Evolutionary conservation across 2,329 filamentous ascomycete species (phyloP).

Genomic region (Hymenoscyphus linearis): DNA sequence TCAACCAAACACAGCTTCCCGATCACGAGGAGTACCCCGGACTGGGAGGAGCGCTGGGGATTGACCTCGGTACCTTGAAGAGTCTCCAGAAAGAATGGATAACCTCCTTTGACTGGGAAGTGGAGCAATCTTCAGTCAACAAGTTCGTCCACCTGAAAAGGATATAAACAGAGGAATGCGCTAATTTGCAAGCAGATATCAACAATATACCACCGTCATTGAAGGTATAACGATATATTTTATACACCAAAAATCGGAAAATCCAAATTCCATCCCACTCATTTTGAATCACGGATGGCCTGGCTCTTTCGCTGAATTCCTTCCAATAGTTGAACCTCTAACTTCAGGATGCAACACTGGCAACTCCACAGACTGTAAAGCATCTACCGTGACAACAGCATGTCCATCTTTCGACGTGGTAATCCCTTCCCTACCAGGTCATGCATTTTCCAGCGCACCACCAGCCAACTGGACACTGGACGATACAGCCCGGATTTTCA

Average conservation of each 20-base stretch:
- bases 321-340: constrained; percentile 11
- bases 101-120: background rate
- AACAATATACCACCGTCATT: constrained; percentile 33
- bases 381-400: too few species aligned
- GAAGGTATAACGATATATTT: constrained; percentile 24
- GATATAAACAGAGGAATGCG: background rate
- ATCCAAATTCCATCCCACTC: constrained; percentile 9
- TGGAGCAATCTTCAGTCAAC: background rate
- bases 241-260: constrained; percentile 11
- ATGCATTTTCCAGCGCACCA: constrained; percentile 12
- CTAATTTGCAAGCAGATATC: constrained; percentile 4
- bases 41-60: background rate
- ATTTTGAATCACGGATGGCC: constrained; percentile 16
- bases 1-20: background rate
- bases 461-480: constrained; percentile 6
- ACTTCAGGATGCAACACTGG: background rate
- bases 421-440: constrained; percentile 16
- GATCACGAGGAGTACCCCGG: background rate
- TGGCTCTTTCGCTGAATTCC: constrained; percentile 9
- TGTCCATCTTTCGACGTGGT: constrained; percentile 15
- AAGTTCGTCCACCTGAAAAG: background rate
- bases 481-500: constrained; percentile 11
- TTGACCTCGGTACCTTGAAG: background rate
- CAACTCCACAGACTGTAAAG: too few species aligned
- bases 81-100: background rate